Percentiles rank a stretch among this genome's conserved stretches.
These are phyloP conservation scores for Coemansia sp. DNA, from an alignment of 192 early-diverging fungal species.

Conservation along the genomic window DNA sequence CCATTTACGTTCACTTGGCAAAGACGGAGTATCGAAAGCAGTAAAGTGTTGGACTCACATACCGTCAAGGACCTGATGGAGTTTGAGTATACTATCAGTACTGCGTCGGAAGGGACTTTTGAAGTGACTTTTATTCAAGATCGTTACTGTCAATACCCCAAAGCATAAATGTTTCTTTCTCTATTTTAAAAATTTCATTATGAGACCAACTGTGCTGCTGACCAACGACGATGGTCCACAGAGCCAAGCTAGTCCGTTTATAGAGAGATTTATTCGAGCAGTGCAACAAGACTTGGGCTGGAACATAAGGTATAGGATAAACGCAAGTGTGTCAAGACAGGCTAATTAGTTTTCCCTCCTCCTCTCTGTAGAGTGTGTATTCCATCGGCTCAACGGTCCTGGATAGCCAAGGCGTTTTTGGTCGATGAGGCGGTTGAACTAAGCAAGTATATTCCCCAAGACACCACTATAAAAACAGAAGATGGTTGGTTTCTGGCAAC, in stretches of 20 bases:
- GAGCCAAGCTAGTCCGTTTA: conserved; percentile 29
- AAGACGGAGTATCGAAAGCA: conserved; percentile 24
- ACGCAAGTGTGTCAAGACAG: not conserved
- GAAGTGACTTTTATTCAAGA: conserved; percentile 63
- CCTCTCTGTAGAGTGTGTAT: conserved; percentile 26
- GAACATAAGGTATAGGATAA: conserved; percentile 11
- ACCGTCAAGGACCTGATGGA: conserved; percentile 56
- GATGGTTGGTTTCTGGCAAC: conserved; percentile 21
- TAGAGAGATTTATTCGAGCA: conserved; percentile 16
- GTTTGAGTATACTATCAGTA: conserved; percentile 51
- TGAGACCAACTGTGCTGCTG: conserved; percentile 18
- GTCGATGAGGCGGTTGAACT: conserved; percentile 20
- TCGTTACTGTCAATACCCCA: conserved; percentile 61
- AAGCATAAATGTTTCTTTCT: conserved; percentile 18
- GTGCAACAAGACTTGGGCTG: conserved; percentile 11
- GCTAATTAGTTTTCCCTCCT: not conserved
- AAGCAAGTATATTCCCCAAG: conserved; percentile 6
- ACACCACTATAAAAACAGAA: not conserved
- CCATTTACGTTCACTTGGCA: conserved; percentile 71
- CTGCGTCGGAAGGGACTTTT: conserved; percentile 63
- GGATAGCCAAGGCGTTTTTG: conserved; percentile 31
- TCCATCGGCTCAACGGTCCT: conserved; percentile 24
- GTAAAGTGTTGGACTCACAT: conserved; percentile 50
- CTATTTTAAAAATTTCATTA: not conserved
- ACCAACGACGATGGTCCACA: conserved; percentile 30